Conservation (phyloP, 306 rosid species). For the Aeschynomene evenia region DNA sequence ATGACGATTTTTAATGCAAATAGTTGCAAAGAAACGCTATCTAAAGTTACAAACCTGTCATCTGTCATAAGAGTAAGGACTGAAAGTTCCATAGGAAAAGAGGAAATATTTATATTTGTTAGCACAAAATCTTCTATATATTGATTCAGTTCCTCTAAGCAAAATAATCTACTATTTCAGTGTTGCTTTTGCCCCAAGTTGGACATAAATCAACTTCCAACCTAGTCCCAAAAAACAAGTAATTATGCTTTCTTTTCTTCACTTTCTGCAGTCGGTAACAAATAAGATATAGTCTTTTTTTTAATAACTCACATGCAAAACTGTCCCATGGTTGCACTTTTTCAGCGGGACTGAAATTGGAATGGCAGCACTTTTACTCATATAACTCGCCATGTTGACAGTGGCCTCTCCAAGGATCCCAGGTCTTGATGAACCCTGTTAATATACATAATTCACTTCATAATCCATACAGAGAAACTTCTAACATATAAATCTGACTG, state of each 20-base stretch:
- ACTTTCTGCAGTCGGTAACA: slow-evolving; percentile 6
- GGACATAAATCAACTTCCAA: not conserved
- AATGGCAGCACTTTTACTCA: slow-evolving; percentile 44
- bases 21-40: slow-evolving; percentile 6
- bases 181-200: not conserved
- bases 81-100: slow-evolving; percentile 17
- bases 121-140: slow-evolving; percentile 3
- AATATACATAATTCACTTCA: not conserved
- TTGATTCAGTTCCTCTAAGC: slow-evolving; percentile 8
- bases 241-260: slow-evolving; percentile 5
- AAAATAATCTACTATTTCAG: not conserved
- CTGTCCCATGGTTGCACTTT: slow-evolving; percentile 52
- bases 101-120: slow-evolving; percentile 4
- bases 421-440: slow-evolving; percentile 57
- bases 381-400: slow-evolving; percentile 44
- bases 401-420: slow-evolving; percentile 62
- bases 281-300: slow-evolving; percentile 17
- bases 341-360: slow-evolving; percentile 53
- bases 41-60: slow-evolving; percentile 2
- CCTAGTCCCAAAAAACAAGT: slow-evolving; percentile 16
- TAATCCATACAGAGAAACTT: slow-evolving; percentile 22
- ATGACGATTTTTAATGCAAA: not conserved
- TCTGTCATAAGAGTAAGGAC: not conserved
- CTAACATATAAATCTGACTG: slow-evolving; percentile 17
- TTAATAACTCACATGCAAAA: slow-evolving; percentile 50